Evolutionary conservation across 306 rosid species (phyloP), one percentile per base, ranked within the genome.

Genomic region (Citrullus colocynthis): DNA sequence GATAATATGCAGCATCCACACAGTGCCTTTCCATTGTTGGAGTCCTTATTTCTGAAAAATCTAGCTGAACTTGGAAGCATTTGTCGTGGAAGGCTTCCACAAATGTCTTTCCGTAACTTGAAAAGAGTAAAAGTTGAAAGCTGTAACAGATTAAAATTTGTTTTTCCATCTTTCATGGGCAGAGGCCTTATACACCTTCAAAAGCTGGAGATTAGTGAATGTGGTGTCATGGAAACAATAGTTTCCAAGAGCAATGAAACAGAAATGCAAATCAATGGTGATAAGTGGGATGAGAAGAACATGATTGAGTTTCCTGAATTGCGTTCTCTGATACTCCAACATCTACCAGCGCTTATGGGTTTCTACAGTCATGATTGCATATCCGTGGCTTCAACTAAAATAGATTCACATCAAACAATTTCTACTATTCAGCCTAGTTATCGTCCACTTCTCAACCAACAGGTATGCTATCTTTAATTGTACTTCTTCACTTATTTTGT

Each of bases 191-290:
- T 14, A 6, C 54, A 30, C 13, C 85, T 86, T 49, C 77, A 83
- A 81, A 42, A 76, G 76, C 17, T 83, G 59, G 80, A 81, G 57
- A 84, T 86, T 61, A 83, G 84, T 42, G 63, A 83, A 10, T 86
- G 89, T 44, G 7, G 42, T 1, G 44, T 67, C 14, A 41, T 83
- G 82, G 52, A 64, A 56, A 66, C 52, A 34, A 74, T 83, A 73
- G 83, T 86, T 48, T 5, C 1, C 0, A 78, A 78, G 18, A 6
- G 67, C 73, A 74, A 55, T 7, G 75, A 1, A 58, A 74, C n/a
- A 48, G 64, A 8, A 24, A 32, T 37, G 4, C 32, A 36, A 32
- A 58, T 30, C 28, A 24, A 44, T 24, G 72, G 30, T 11, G 63
- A 52, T n/a, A 78, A 42, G 57, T 15, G 48, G 60, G 48, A 58